Conservation (phyloP, 345 rosid genomes). For the Citrus medica region DNA sequence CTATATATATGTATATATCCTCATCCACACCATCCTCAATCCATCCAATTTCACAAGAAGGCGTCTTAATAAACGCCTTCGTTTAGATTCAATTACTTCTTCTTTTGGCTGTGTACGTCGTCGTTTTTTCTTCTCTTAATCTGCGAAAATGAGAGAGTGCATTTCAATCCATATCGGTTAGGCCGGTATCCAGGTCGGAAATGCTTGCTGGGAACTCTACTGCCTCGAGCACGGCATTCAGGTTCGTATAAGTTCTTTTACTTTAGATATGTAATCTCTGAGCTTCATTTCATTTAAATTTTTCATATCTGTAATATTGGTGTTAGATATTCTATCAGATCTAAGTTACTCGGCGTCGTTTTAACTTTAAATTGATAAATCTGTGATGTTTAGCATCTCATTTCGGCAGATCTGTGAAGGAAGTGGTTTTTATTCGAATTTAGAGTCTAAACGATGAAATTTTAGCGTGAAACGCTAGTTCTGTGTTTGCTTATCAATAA, state of each 20-base stretch:
- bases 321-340: background rate
- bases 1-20: slow-evolving; percentile 32
- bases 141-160: slow-evolving; percentile 59
- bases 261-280: background rate
- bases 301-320: background rate
- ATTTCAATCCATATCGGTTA: slow-evolving; percentile 77
- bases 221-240: slow-evolving; percentile 72
- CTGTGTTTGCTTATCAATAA: background rate
- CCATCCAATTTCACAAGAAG: slow-evolving; percentile 10
- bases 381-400: background rate
- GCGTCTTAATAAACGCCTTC: slow-evolving; percentile 70
- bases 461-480: background rate
- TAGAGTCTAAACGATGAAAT: background rate
- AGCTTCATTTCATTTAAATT: background rate
- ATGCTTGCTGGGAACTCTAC: slow-evolving; percentile 77
- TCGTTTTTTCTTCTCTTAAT: background rate
- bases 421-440: background rate
- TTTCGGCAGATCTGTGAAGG: background rate
- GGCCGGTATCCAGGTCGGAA: slow-evolving; percentile 82
- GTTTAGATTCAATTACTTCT: background rate
- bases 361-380: background rate
- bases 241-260: slow-evolving; percentile 25
- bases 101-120: background rate
- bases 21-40: background rate
- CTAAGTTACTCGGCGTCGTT: background rate